Conservation (phyloP, 2,329 filamentous ascomycete species). For the Aspergillaceae sp. region DNA sequence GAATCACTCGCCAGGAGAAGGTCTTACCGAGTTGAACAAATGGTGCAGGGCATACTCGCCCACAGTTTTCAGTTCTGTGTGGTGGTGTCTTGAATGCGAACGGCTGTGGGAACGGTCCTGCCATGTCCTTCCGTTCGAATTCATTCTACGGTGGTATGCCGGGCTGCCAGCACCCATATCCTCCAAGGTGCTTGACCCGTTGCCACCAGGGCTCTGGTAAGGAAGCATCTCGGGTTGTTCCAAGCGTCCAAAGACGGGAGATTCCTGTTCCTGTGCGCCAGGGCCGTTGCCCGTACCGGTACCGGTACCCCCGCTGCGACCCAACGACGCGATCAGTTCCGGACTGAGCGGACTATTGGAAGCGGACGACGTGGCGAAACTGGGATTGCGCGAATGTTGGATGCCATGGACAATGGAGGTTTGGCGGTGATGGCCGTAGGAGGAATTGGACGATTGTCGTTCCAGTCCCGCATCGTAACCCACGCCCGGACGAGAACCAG, state of each 20-base stretch:
- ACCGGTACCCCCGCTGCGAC: conserved; percentile 32
- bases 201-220: conserved; percentile 32
- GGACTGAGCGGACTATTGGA: conserved; percentile 76
- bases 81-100: conserved; percentile 61
- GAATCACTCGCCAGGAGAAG: background rate
- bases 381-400: conserved; percentile 84
- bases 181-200: conserved; percentile 27
- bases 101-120: conserved; percentile 66
- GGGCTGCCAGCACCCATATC: conserved; percentile 26
- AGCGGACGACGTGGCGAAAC: conserved; percentile 57
- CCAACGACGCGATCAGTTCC: conserved; percentile 68
- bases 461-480: conserved; percentile 33
- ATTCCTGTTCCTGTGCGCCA: conserved; percentile 45
- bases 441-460: conserved; percentile 40
- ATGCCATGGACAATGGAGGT: conserved; percentile 94
- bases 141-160: conserved; percentile 32
- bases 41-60: conserved; percentile 96
- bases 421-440: conserved; percentile 85
- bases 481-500: conserved; percentile 22
- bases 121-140: conserved; percentile 57
- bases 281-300: background rate
- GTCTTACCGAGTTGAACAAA: conserved; percentile 75
- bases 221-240: conserved; percentile 26
- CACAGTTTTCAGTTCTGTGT: conserved; percentile 81
- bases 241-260: conserved; percentile 16